Conservation (phyloP, 2,329 filamentous ascomycete genomes). For the Laburnicola sp. region DNA sequence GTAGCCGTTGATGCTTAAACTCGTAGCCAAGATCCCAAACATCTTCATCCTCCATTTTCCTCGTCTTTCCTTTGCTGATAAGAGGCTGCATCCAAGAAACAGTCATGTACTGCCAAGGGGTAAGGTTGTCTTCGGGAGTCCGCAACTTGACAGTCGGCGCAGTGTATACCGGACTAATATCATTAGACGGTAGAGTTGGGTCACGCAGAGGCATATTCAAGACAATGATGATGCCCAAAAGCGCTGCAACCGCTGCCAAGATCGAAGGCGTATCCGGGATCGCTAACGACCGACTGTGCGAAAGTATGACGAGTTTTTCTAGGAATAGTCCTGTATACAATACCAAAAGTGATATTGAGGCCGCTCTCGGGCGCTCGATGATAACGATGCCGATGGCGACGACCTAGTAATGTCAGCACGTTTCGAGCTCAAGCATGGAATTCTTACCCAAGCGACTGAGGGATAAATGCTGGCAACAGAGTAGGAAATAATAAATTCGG, state of each 20-base stretch:
- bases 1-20: constrained; percentile 77
- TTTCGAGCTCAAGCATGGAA: background rate
- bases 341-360: constrained; percentile 47
- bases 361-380: constrained; percentile 47
- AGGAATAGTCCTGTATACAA: constrained; percentile 41
- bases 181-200: constrained; percentile 55
- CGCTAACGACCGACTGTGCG: constrained; percentile 23
- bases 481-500: constrained; percentile 24
- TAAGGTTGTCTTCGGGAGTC: constrained; percentile 77
- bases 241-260: constrained; percentile 47
- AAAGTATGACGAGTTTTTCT: constrained; percentile 40
- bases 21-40: constrained; percentile 80
- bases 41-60: constrained; percentile 74
- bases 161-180: constrained; percentile 63
- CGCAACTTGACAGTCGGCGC: constrained; percentile 64
- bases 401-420: constrained; percentile 37
- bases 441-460: constrained; percentile 40
- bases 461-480: constrained; percentile 30
- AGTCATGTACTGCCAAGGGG: constrained; percentile 80
- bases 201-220: constrained; percentile 72
- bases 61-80: constrained; percentile 64
- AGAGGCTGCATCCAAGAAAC: constrained; percentile 81
- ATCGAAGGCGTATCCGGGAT: constrained; percentile 40
- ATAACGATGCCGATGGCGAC: constrained; percentile 42
- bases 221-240: constrained; percentile 57